phyloP scores from a whole-genome alignment of 257 asterid species.

The Cordia subcordata region DNA sequence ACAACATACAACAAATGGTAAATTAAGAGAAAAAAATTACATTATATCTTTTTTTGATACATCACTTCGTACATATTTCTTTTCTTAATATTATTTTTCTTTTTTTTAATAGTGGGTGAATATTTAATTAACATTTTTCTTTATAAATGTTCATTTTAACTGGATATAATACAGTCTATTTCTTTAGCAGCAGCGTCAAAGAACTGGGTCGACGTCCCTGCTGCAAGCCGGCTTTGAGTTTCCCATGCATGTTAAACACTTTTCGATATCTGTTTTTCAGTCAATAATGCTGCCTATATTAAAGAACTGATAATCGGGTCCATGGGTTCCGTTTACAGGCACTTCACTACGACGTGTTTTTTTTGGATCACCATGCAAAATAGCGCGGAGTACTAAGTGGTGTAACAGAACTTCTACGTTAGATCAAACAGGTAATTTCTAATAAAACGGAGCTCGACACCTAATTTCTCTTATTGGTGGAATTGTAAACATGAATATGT shows the following conservation, averaged over 20 bases:
- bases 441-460: too few relatives aligned
- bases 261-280: slow-evolving; percentile 73
- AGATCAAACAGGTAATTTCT: too few relatives aligned
- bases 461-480: too few relatives aligned
- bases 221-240: slow-evolving; percentile 77
- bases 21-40: too few relatives aligned
- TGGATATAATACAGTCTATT: slow-evolving; percentile 66
- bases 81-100: too few relatives aligned
- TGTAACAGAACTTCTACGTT: too few relatives aligned
- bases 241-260: slow-evolving; percentile 89
- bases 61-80: too few relatives aligned
- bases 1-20: too few relatives aligned
- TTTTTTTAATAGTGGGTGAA: too few relatives aligned
- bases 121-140: too few relatives aligned
- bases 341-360: slow-evolving; percentile 37
- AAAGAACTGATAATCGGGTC: slow-evolving; percentile 43
- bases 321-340: slow-evolving; percentile 32
- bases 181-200: slow-evolving; percentile 83
- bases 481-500: too few relatives aligned
- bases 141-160: slow-evolving; percentile 29
- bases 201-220: slow-evolving; percentile 63
- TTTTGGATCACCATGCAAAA: slow-evolving; percentile 49
- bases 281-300: slow-evolving; percentile 40
- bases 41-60: too few relatives aligned
- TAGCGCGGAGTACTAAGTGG: slow-evolving; percentile 78